Conservation (phyloP, 2,329 filamentous ascomycete genomes). For the Eutypa lata region DNA sequence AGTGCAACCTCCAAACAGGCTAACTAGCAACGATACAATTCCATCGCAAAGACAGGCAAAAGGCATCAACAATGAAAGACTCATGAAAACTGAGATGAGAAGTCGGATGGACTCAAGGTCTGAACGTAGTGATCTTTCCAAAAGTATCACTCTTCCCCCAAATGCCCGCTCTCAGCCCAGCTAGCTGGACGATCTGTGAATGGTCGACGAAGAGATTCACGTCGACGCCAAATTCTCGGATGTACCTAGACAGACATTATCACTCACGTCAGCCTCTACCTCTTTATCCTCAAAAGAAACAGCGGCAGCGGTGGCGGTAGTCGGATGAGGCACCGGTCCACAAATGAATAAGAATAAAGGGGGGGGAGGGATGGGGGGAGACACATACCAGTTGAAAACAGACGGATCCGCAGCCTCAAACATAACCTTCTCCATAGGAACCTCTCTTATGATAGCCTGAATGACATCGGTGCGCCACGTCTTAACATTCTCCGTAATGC, state of each 20-base stretch:
- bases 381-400: slow-evolving; percentile 52
- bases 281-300: slow-evolving; percentile 1
- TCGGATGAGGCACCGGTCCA: not conserved
- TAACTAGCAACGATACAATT: too few species aligned
- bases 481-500: slow-evolving; percentile 54
- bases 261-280: not conserved
- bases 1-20: too few species aligned
- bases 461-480: slow-evolving; percentile 55
- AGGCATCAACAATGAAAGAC: not conserved
- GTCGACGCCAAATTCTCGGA: slow-evolving; percentile 53
- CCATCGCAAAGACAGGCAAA: too few species aligned
- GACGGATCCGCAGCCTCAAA: slow-evolving; percentile 55
- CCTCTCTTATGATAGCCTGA: slow-evolving; percentile 46
- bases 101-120: slow-evolving; percentile 1
- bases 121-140: slow-evolving; percentile 44
- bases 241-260: slow-evolving; percentile 16
- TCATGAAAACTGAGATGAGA: not conserved
- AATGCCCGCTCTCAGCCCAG: slow-evolving; percentile 47
- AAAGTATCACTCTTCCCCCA: slow-evolving; percentile 56
- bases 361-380: not conserved
- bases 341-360: not conserved
- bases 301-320: not conserved
- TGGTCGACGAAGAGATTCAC: slow-evolving; percentile 57
- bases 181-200: slow-evolving; percentile 55
- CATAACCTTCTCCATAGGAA: slow-evolving; percentile 52